Percentiles rank a stretch among this genome's conserved stretches.
Evolutionary conservation across 2,329 filamentous ascomycete genomes (phyloP).

Genomic region (Diaporthe destruens): DNA sequence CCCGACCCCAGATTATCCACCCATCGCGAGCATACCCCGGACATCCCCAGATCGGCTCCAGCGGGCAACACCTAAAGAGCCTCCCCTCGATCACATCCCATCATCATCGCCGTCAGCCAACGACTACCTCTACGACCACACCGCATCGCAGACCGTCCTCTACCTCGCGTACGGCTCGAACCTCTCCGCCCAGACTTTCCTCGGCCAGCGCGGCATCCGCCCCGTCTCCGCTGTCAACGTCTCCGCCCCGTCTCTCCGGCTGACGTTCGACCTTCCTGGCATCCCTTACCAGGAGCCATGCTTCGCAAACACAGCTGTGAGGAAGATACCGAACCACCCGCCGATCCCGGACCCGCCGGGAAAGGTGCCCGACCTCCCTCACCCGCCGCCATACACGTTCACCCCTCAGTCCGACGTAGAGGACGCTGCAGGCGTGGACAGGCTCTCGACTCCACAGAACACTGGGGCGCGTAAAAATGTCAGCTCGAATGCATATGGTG

Average conservation of each 20-base stretch:
- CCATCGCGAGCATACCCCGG: constrained; percentile 51
- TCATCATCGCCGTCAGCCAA: constrained; percentile 47
- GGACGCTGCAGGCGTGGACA: not conserved
- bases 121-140: constrained; percentile 40
- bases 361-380: constrained; percentile 45
- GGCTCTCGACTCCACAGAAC: constrained; percentile 25
- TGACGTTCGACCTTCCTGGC: constrained; percentile 89
- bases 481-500: constrained; percentile 55
- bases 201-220: constrained; percentile 80
- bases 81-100: constrained; percentile 44
- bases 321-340: constrained; percentile 62
- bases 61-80: constrained; percentile 44
- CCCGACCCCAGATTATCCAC: constrained; percentile 43
- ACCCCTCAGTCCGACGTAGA: constrained; percentile 9
- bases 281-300: constrained; percentile 91
- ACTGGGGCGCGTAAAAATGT: not conserved
- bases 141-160: constrained; percentile 66
- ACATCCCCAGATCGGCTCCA: constrained; percentile 56
- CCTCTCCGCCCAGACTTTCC: constrained; percentile 83
- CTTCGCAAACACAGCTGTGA: constrained; percentile 83
- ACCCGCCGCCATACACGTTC: constrained; percentile 39
- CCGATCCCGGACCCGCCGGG: constrained; percentile 47
- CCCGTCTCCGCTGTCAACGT: constrained; percentile 87
- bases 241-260: constrained; percentile 78
- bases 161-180: constrained; percentile 96